Evolutionary conservation across 352 stramenopile species (phyloP).

Genomic region (Pythium phragmiticola): DNA sequence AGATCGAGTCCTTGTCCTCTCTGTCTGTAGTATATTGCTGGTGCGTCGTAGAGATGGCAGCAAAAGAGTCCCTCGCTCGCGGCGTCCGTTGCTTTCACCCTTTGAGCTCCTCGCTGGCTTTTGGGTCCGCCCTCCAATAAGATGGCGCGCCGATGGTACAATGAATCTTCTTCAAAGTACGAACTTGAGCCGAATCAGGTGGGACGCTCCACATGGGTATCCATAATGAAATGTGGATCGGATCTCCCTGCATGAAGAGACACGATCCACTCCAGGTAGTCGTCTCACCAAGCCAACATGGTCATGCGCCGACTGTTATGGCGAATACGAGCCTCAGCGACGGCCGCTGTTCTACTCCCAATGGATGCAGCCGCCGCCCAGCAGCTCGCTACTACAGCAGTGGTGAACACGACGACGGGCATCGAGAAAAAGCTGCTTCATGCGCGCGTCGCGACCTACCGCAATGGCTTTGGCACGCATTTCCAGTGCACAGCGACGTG

Average conservation of each 20-base stretch:
- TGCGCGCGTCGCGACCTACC: conserved; percentile 39
- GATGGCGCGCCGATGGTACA: not conserved
- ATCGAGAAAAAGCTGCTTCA: conserved; percentile 30
- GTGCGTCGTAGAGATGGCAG: too few species aligned
- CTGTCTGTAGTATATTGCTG: too few species aligned
- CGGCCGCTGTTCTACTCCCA: not conserved
- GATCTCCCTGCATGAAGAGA: not conserved
- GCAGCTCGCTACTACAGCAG: not conserved
- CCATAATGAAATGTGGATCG: not conserved
- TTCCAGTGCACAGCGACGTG: conserved; percentile 52
- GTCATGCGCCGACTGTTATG: not conserved
- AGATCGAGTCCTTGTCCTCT: not conserved
- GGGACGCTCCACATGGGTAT: not conserved
- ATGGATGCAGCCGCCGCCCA: not conserved
- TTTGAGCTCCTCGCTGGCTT: not conserved
- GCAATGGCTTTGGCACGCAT: conserved; percentile 57
- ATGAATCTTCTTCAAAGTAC: not conserved
- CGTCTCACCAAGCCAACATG: too few species aligned
- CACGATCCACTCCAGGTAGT: not conserved
- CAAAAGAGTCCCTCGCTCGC: not conserved
- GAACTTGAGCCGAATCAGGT: not conserved
- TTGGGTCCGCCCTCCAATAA: conserved; percentile 16
- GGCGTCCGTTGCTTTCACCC: not conserved
- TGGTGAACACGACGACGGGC: not conserved
- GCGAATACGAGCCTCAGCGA: conserved; percentile 5